Evolutionary conservation across 441 rosid genomes (phyloP), one percentile per base, ranked within the genome.

Genomic region (Populus hybrid): DNA sequence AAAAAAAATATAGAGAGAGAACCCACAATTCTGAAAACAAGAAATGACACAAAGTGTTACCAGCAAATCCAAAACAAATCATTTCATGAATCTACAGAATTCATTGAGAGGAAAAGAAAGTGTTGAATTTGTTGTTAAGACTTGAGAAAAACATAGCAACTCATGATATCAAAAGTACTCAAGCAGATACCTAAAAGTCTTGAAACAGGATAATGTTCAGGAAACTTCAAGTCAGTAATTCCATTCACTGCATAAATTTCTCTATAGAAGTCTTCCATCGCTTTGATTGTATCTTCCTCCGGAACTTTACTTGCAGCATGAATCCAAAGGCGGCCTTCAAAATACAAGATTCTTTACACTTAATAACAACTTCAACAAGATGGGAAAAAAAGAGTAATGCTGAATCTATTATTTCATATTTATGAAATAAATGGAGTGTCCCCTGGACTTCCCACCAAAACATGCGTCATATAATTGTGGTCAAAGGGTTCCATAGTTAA

Each of bases 251-350:
- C 92, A 73, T 93, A 92, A 78, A 93, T 90, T 84, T 93, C 95
- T 83, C 82, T 79, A 64, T 91, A 93, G 80, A 93, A 95, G 11
- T 86, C 91, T 83, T 92, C 97, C 95, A 93, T 92, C 69, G 95
- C 93, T 90, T 90, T 93, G 77, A 91, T 89, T 4, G 94, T 92
- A 69, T 83, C 88, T 85, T 89, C 92, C 65, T 95, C 97, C 0
- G 97, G 97, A 74, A 93, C 84, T 84, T 95, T 93, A 78, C 93
- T 74, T 29, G 98, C 99, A 50, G 97, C 95, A 69, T 95, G 98
- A 78, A 93, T 91, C 98, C 99, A 95, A 38, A 92, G 89, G 64
- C 97, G 92, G 6, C 98, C 98, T 95, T 77, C 69, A 63, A 80
- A 64, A 78, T 31, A 63, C 40, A 50, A 68, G 16, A 82, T 38